A percentile compares a stretch with the other conserved stretches of the same genome.
Evolutionary conservation across 2,329 filamentous ascomycete genomes (phyloP).

Genomic region (Botrytis pseudocinerea): DNA sequence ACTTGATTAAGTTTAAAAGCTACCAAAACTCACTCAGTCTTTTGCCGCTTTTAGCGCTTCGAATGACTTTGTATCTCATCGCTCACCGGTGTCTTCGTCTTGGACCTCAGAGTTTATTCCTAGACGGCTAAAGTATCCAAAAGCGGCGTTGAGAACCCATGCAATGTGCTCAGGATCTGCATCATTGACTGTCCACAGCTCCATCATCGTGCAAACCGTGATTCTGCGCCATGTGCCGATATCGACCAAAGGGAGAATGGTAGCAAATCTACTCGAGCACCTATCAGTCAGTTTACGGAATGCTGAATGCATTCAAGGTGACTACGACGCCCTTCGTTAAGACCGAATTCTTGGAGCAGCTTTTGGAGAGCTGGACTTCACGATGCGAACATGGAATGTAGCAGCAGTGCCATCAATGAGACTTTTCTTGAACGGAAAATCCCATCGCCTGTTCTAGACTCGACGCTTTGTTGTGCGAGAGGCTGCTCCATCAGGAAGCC

Average conservation of each 20-base stretch:
- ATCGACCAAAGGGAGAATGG: not conserved
- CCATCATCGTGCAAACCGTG: not conserved
- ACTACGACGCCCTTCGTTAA: too few relatives aligned
- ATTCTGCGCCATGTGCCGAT: not conserved
- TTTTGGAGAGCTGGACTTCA: not conserved
- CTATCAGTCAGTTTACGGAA: not conserved
- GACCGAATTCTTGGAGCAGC: too few relatives aligned
- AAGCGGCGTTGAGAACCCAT: not conserved
- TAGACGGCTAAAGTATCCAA: not conserved
- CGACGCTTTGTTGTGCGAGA: not conserved
- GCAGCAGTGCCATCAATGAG: not conserved
- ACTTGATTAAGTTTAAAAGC: not conserved
- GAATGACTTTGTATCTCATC: not conserved
- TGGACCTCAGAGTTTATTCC: not conserved
- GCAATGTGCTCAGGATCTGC: not conserved
- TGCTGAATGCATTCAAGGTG: not conserved
- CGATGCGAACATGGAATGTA: not conserved
- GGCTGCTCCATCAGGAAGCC: not conserved
- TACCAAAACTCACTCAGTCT: not conserved
- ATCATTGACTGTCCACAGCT: not conserved
- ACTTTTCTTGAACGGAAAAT: slow-evolving; percentile 1
- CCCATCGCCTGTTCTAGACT: slow-evolving; percentile 6
- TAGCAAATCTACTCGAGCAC: too few relatives aligned
- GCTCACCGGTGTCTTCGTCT: accelerated
- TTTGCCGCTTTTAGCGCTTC: not conserved